These are phyloP conservation scores for Dactylonectria estremocensis DNA, from an alignment of 2,329 filamentous ascomycete genomes.

Conservation along the genomic window DNA sequence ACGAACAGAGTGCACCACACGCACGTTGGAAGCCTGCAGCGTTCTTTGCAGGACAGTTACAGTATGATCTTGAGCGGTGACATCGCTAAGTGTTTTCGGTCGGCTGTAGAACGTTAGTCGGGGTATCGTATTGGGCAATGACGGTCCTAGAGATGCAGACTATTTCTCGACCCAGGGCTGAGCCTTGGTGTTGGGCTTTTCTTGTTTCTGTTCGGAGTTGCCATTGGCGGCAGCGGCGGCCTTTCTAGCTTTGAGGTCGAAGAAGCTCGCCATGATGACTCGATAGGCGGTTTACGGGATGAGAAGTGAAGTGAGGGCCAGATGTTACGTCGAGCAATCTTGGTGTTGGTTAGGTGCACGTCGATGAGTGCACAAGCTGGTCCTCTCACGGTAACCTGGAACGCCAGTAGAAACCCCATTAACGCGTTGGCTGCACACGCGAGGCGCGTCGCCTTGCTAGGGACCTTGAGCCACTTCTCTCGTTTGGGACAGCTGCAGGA, in stretches of 20 bases:
- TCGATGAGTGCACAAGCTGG: not conserved
- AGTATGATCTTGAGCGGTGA: conserved; percentile 97
- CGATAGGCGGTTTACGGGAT: not conserved
- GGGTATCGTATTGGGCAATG: not conserved
- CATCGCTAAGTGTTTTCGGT: conserved; percentile 93
- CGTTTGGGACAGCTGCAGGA: conserved; percentile 4
- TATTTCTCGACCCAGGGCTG: conserved; percentile 99
- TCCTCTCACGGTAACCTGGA: not conserved
- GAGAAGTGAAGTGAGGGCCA: not conserved
- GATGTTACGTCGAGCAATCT: conserved; percentile 9
- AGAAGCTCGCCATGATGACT: conserved; percentile 87
- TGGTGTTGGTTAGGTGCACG: conserved; percentile 18
- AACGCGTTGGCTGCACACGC: conserved; percentile 34
- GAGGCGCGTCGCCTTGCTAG: conserved; percentile 23
- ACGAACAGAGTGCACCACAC: conserved; percentile 33
- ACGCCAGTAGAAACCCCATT: conserved; percentile 28
- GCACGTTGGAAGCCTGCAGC: conserved; percentile 91
- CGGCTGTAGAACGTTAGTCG: conserved; percentile 70
- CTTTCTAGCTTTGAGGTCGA: conserved; percentile 93
- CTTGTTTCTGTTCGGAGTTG: conserved; percentile 74
- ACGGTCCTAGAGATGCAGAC: conserved; percentile 67
- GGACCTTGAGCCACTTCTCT: not conserved
- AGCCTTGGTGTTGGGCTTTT: conserved; percentile 71
- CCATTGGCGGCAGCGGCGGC: conserved; percentile 77
- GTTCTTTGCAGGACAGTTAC: conserved; percentile 93